Conservation (phyloP, 2,329 filamentous ascomycete genomes). For the Fusarium sp. region DNA sequence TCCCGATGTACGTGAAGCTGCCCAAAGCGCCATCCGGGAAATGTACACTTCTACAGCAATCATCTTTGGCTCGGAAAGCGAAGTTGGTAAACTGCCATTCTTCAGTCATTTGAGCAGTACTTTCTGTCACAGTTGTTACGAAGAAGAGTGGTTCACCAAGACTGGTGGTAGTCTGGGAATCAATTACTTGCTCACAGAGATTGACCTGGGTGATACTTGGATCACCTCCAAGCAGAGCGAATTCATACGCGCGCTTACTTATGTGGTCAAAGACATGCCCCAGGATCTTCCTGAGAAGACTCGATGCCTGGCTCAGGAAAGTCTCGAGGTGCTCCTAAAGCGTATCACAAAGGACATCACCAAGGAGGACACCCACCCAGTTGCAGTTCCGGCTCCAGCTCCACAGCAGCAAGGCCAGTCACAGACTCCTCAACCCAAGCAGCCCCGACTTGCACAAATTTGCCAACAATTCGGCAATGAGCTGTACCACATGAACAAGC, state of each 20-base stretch:
- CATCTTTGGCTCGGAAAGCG: slow-evolving; percentile 80
- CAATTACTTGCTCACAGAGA: slow-evolving; percentile 83
- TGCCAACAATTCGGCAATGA: slow-evolving; percentile 89
- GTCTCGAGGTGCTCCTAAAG: slow-evolving; percentile 80
- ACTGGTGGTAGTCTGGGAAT: slow-evolving; percentile 92
- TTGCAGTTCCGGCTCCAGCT: slow-evolving; percentile 35
- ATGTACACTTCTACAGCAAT: slow-evolving; percentile 80
- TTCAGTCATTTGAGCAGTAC: slow-evolving; percentile 84
- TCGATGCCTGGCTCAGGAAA: slow-evolving; percentile 82
- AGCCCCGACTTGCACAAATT: slow-evolving; percentile 75
- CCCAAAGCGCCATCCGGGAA: slow-evolving; percentile 79
- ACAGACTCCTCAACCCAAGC: slow-evolving; percentile 55
- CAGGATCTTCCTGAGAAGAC: slow-evolving; percentile 92
- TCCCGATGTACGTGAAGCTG: slow-evolving; percentile 81
- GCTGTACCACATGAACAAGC: slow-evolving; percentile 93
- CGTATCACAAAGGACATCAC: slow-evolving; percentile 82
- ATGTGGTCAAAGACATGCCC: slow-evolving; percentile 98
- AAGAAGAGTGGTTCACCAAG: slow-evolving; percentile 99
- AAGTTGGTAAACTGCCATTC: slow-evolving; percentile 81
- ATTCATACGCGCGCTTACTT: slow-evolving; percentile 90
- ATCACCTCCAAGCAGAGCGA: slow-evolving; percentile 84
- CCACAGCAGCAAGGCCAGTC: slow-evolving; percentile 56
- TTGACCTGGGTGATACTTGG: slow-evolving; percentile 88
- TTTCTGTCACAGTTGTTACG: slow-evolving; percentile 95
- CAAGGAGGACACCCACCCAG: slow-evolving; percentile 73